Conservation (phyloP, 495 filamentous ascomycete species). For the Xylaria intraflava region DNA sequence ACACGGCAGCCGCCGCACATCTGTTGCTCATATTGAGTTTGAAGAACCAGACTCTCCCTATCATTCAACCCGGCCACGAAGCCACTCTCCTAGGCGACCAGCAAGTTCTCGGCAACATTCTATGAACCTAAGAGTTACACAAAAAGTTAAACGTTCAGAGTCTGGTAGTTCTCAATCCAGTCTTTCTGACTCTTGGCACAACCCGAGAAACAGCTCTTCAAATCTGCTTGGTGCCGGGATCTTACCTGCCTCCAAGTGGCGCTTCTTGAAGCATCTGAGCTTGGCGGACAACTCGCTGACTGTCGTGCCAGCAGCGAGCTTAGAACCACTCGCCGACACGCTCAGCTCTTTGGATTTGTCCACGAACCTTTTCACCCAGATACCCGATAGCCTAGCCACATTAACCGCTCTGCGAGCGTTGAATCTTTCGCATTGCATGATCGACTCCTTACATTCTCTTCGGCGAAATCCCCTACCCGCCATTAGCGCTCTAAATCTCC, state of each 20-base stretch:
- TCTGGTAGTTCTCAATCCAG: slow-evolving; percentile 92
- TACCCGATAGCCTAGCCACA: slow-evolving; percentile 80
- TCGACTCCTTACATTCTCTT: slow-evolving; percentile 85
- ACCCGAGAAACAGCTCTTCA: slow-evolving; percentile 57
- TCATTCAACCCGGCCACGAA: slow-evolving; percentile 52
- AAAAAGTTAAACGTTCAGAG: slow-evolving; percentile 73
- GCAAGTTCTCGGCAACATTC: slow-evolving; percentile 63
- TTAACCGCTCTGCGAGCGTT: slow-evolving; percentile 78
- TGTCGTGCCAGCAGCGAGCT: slow-evolving; percentile 61
- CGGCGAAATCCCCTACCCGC: slow-evolving; percentile 82
- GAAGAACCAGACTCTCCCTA: slow-evolving; percentile 33
- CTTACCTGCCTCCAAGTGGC: slow-evolving; percentile 82
- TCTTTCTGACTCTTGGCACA: slow-evolving; percentile 61
- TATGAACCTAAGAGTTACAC: slow-evolving; percentile 52
- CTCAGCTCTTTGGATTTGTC: slow-evolving; percentile 89
- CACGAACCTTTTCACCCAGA: slow-evolving; percentile 80
- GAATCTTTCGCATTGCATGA: slow-evolving; percentile 95
- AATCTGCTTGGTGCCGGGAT: slow-evolving; percentile 59
- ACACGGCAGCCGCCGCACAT: slow-evolving; percentile 34
- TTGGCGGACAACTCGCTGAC: slow-evolving; percentile 87
- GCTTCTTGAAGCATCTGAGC: slow-evolving; percentile 85
- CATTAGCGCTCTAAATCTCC: slow-evolving; percentile 86
- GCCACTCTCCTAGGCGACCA: slow-evolving; percentile 73
- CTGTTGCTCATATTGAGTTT: slow-evolving; percentile 31
- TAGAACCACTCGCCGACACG: slow-evolving; percentile 76